phyloP scores from a whole-genome alignment of 768 basidiomycete species.

The Strobilomyces echinocephalus region DNA sequence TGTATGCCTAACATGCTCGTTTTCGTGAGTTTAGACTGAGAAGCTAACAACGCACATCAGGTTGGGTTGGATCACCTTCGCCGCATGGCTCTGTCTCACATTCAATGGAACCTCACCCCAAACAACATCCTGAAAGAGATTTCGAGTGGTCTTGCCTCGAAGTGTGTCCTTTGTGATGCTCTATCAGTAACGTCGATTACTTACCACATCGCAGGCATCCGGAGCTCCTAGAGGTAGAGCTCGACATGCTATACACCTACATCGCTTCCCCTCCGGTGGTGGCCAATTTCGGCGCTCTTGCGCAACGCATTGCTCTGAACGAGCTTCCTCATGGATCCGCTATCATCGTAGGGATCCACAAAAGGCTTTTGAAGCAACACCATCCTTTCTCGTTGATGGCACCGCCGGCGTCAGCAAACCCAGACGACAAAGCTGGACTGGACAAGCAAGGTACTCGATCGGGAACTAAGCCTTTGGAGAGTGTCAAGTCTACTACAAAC shows the following conservation, averaged over 20 bases:
- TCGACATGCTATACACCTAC: slow-evolving; percentile 17
- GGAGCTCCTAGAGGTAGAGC: neutral
- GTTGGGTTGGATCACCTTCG: slow-evolving; percentile 19
- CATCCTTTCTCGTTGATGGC: neutral
- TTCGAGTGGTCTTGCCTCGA: slow-evolving; percentile 15
- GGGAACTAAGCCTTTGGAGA: neutral
- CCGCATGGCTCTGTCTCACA: slow-evolving; percentile 12
- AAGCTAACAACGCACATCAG: neutral
- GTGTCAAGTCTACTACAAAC: no score
- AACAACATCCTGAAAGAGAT: slow-evolving; percentile 25
- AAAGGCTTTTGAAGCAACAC: slow-evolving; percentile 11
- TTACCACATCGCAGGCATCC: neutral
- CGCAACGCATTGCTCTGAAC: slow-evolving; percentile 13
- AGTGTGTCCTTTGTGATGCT: slow-evolving; percentile 3
- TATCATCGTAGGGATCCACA: slow-evolving; percentile 17
- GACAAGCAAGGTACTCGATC: neutral
- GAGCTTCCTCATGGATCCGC: slow-evolving; percentile 20
- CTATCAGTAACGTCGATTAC: neutral
- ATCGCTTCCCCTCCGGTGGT: slow-evolving; percentile 16
- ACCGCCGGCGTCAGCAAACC: neutral
- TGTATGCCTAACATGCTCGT: slow-evolving; percentile 14
- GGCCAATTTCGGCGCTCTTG: slow-evolving; percentile 9
- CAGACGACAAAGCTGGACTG: neutral
- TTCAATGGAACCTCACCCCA: slow-evolving; percentile 15
- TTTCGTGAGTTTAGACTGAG: neutral